phyloP scores from a whole-genome alignment of 2,329 filamentous ascomycete genomes.

The Cytospora leucostoma region DNA sequence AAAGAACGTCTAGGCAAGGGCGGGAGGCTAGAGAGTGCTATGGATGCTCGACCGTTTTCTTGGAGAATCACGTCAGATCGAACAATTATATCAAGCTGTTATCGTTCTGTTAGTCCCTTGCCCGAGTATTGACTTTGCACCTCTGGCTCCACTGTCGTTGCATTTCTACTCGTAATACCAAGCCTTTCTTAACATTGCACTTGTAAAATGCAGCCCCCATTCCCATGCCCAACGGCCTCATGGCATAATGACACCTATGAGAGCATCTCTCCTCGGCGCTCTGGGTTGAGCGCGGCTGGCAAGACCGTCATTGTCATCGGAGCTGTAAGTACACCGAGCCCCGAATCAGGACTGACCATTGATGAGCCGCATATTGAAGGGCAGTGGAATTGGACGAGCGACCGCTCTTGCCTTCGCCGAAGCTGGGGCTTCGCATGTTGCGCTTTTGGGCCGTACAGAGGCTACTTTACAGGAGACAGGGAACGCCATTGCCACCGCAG shows the following conservation, averaged over 20 bases:
- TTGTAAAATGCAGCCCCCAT: neutral
- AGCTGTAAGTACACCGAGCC: neutral
- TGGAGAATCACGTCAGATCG: no score
- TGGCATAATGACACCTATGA: neutral
- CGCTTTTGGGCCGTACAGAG: conserved; percentile 20
- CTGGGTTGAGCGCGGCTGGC: neutral
- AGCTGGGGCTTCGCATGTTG: conserved; percentile 22
- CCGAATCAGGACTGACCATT: neutral
- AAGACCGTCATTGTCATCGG: neutral
- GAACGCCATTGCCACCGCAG: neutral
- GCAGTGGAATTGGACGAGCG: conserved; percentile 26
- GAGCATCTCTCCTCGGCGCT: neutral
- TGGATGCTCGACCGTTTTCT: no score
- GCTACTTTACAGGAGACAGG: neutral
- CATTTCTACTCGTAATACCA: no score
- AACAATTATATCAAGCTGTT: no score
- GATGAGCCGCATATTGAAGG: conserved; percentile 3
- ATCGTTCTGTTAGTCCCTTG: no score
- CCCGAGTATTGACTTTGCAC: no score
- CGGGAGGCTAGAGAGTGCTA: no score
- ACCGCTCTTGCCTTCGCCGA: conserved; percentile 25
- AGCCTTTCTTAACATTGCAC: no score
- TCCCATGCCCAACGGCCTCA: neutral
- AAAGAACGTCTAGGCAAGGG: no score
- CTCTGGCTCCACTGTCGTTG: neutral